These are phyloP conservation scores for Trypanosoma cruzi DNA, from an alignment of 208 protist genomes.

Conservation along the genomic window DNA sequence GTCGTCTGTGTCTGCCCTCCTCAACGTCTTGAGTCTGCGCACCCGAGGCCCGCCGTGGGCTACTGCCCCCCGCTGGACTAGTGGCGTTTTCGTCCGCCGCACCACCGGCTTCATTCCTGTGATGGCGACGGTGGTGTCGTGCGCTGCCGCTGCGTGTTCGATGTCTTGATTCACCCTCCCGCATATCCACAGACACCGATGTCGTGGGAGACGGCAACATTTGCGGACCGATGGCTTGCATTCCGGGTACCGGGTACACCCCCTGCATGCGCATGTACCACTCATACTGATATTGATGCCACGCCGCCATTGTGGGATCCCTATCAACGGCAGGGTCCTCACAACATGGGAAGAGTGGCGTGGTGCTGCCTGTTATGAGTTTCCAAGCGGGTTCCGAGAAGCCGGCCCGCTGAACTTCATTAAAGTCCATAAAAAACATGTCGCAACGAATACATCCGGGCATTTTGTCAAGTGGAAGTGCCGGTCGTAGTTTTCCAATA, in stretches of 20 bases:
- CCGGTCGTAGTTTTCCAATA: constrained; percentile 66
- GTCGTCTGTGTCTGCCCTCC: neutral
- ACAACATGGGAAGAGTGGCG: constrained; percentile 42
- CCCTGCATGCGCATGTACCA: constrained; percentile 23
- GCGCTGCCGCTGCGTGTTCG: neutral
- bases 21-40: neutral
- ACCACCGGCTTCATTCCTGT: neutral
- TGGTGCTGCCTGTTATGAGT: constrained; percentile 59
- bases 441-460: constrained; percentile 78
- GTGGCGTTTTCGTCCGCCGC: neutral
- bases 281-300: constrained; percentile 43
- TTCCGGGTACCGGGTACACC: constrained; percentile 5
- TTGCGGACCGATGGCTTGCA: neutral
- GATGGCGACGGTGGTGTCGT: neutral
- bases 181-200: neutral
- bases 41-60: neutral
- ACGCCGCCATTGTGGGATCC: constrained; percentile 67
- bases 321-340: constrained; percentile 59
- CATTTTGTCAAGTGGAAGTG: constrained; percentile 62
- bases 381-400: constrained; percentile 77
- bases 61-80: neutral
- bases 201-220: neutral
- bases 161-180: neutral
- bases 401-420: constrained; percentile 66
- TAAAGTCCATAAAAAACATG: constrained; percentile 90